Base-by-base conservation (phyloP, 2,329 filamentous ascomycete species). In the Biscogniauxia sp. region DNA sequence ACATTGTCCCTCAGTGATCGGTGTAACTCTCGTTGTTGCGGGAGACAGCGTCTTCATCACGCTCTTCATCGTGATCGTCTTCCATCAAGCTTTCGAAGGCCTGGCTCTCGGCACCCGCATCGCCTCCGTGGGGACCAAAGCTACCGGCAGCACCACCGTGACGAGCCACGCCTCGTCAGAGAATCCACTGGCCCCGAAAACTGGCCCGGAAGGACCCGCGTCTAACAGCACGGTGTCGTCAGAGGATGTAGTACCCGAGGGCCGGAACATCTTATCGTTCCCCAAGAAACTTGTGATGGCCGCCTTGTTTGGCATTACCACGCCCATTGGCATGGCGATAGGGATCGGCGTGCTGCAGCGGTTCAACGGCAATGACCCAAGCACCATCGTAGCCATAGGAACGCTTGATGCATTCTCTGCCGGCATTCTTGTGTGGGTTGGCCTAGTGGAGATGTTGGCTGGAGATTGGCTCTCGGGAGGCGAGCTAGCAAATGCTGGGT, bases 31-130 rank as follows among this genome's bases (percentile, higher is more conserved):
- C 1, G 84, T 86, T n/a, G 84, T 87, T 1, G 78, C 84, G 0
- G 82, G 79, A 2, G 84, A 87, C 65, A 77, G 76, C 45, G 83
- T 80, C 66, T 86, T 86, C 74, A 71, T 80, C 57, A 84, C 82
- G 1, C 78, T 87, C n/a, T 84, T 85, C 61, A 73, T 84, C 51
- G 89, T 92, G 57, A 90, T 93, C 60, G 76, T 92, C 59, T 92
- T 92, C 77, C 90, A 92, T 70, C 90, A 92, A 69, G 86, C 90
- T 78, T 91, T 93, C 68, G 89, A 92, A 71, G 90, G 90, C 3
- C 80, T 93, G 53, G 90, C 90, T 0, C 84, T 93, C 0, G 89
- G 90, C 19, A 85, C 86, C 8, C 84, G 88, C 15, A 92, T 92
- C 63, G 87, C 88, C 8, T 80, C 82, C 0, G 78, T 91, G 1